Base-by-base conservation (phyloP, 2,329 filamentous ascomycete genomes). In the Acrodontium crateriforme region DNA sequence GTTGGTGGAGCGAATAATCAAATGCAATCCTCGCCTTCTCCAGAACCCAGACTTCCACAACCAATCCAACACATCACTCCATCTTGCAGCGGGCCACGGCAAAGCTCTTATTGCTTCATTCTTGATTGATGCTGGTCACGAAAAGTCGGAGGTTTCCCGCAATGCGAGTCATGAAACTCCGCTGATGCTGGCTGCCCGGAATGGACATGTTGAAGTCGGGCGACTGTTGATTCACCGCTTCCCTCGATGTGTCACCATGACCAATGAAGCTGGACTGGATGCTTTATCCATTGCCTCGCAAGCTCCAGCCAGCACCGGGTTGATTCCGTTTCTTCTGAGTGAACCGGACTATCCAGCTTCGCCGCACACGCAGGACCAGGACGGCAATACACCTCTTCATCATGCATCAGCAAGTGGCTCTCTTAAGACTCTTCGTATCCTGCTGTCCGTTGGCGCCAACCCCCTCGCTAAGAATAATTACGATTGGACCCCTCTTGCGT, bases 361-460 rank as follows among this genome's bases (percentile, higher is more conserved):
- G 22, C 49, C 41, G 20, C 44, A 46, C 34, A 34, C 21, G 27
- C 34, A 31, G 11, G 83, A 92, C 46, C 45, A 64, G 1, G 69
- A 78, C 32, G 83, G 83, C n/a, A 89, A 91, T 49, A 91, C 82
- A 2, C 79, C 82, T 0, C 61, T 92, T 23, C 83, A 92, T 55
- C 84, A 89, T 56, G 84, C 84, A 9, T 82, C 74, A 45, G 78
- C 78, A 24, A 80, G 80, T 44, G 83, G 83, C 1, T 78, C 87
- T 41, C 54, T 91, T 24, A 71, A 84, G 29, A 78, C 81, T 1
- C 57, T 91, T 30, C 65, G 83, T 23, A 78, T 83, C 18, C 60
- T 92, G 29, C 63, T 92, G 9, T 74, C 78, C 3, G 80, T 79
- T 1, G 83, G 83, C 8, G 81, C 83, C 0, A 76, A 84, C 41